Evolutionary conservation across 2,329 filamentous ascomycete species (phyloP).

Genomic region (Diaporthe nobilis): DNA sequence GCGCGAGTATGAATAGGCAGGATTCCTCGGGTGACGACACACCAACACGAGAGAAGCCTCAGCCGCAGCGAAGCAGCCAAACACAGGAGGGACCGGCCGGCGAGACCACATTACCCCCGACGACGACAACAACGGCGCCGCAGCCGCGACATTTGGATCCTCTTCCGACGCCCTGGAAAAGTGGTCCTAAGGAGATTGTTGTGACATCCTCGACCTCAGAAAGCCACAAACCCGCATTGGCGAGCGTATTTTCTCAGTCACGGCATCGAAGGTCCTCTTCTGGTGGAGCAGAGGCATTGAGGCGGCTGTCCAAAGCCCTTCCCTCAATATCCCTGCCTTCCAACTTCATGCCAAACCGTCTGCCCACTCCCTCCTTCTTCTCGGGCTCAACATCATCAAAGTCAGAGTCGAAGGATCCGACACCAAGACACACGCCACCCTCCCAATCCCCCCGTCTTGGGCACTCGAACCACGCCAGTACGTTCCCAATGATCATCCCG

Average conservation of each 20-base stretch:
- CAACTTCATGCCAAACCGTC: slow-evolving; percentile 54
- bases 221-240: slow-evolving; percentile 55
- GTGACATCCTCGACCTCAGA: slow-evolving; percentile 44
- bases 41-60: slow-evolving; percentile 3
- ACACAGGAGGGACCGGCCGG: not conserved
- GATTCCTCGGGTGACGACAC: slow-evolving; percentile 30
- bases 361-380: slow-evolving; percentile 57
- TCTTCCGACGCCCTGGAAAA: slow-evolving; percentile 56
- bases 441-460: slow-evolving; percentile 42
- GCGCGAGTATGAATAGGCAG: slow-evolving; percentile 6
- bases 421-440: slow-evolving; percentile 44
- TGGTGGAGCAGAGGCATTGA: slow-evolving; percentile 69
- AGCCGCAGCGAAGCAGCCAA: not conserved
- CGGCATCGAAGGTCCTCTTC: slow-evolving; percentile 68
- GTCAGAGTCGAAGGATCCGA: slow-evolving; percentile 46
- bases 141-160: slow-evolving; percentile 41
- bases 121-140: slow-evolving; percentile 27
- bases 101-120: slow-evolving; percentile 5
- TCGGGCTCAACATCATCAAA: slow-evolving; percentile 49
- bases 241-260: slow-evolving; percentile 61
- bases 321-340: slow-evolving; percentile 67
- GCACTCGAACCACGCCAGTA: slow-evolving; percentile 41
- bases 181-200: slow-evolving; percentile 56
- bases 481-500: slow-evolving; percentile 22
- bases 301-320: slow-evolving; percentile 68